A percentile compares a stretch with the other conserved stretches of the same genome.
Conservation (phyloP, 768 basidiomycete genomes). For the Tricholomella constricta region DNA sequence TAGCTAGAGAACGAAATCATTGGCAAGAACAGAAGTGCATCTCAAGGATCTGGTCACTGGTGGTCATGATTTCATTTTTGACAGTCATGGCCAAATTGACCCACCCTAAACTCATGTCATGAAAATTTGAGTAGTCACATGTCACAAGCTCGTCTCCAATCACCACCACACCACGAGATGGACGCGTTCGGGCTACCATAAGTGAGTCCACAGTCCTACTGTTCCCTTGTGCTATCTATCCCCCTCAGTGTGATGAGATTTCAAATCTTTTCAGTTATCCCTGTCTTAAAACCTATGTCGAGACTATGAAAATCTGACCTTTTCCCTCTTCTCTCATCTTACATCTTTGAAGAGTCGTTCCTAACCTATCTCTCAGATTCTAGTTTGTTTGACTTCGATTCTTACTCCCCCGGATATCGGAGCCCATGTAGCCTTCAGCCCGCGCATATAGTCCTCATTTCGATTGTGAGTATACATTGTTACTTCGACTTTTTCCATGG, state of each 20-base stretch:
- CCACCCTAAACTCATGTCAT: slow-evolving; percentile 9
- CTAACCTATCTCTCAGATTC: neutral
- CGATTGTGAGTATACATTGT: slow-evolving; percentile 5
- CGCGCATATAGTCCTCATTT: neutral
- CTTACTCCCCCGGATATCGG: no score
- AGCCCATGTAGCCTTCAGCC: no score
- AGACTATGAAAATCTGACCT: slow-evolving; percentile 34
- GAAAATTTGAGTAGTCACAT: slow-evolving; percentile 2
- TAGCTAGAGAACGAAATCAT: no score
- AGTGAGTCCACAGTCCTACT: neutral
- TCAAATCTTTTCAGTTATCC: slow-evolving; percentile 37
- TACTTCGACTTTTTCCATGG: neutral
- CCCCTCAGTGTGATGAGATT: slow-evolving; percentile 25
- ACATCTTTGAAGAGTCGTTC: neutral
- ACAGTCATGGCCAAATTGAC: neutral
- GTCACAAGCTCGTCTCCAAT: neutral
- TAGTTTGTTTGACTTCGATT: neutral
- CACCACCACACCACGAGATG: neutral
- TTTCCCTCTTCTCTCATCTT: neutral
- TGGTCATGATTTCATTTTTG: no score
- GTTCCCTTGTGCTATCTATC: neutral
- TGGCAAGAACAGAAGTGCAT: no score
- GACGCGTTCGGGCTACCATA: no score
- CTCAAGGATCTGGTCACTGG: no score
- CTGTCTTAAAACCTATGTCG: slow-evolving; percentile 36